A percentile compares a stretch with the other conserved stretches of the same genome.
Evolutionary conservation across 352 stramenopile genomes (phyloP).

Genomic region (Pythium periplocum): DNA sequence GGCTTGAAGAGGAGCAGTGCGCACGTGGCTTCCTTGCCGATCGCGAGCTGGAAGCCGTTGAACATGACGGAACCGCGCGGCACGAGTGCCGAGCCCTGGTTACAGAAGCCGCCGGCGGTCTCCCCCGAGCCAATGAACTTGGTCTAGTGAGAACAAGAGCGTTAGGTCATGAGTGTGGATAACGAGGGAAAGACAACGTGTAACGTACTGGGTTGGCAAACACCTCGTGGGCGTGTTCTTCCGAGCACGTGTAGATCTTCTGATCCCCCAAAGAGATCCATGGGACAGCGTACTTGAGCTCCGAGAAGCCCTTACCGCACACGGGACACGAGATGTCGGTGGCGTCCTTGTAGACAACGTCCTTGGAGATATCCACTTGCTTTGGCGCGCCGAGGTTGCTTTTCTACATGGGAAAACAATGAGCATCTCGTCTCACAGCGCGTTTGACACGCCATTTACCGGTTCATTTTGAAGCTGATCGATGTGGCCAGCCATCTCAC

Average conservation of each 20-base stretch:
- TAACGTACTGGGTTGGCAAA: constrained; percentile 18
- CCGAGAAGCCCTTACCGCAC: constrained; percentile 46
- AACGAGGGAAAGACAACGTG: neutral
- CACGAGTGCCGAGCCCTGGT: constrained; percentile 27
- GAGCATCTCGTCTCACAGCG: too few species aligned
- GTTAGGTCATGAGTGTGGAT: too few species aligned
- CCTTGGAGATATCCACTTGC: constrained; percentile 47
- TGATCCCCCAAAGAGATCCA: constrained; percentile 48
- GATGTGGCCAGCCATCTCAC: constrained; percentile 69
- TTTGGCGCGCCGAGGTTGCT: constrained; percentile 38
- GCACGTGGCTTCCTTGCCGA: constrained; percentile 52
- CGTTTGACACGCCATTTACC: constrained; percentile 19
- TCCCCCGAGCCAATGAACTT: constrained; percentile 26
- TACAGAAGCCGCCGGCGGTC: constrained; percentile 40
- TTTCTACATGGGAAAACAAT: constrained; percentile 11
- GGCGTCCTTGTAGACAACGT: constrained; percentile 53
- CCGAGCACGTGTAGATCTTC: constrained; percentile 32
- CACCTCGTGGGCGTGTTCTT: constrained; percentile 20
- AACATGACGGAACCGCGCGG: constrained; percentile 77
- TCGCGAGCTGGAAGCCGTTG: constrained; percentile 72
- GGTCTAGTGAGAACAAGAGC: constrained; percentile 12
- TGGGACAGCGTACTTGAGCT: constrained; percentile 71
- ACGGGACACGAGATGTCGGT: constrained; percentile 70
- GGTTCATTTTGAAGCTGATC: constrained; percentile 74
- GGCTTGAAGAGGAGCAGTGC: constrained; percentile 77